Base-by-base conservation (phyloP, 192 early-diverging fungal genomes). In the Glomus cerebriforme region DNA sequence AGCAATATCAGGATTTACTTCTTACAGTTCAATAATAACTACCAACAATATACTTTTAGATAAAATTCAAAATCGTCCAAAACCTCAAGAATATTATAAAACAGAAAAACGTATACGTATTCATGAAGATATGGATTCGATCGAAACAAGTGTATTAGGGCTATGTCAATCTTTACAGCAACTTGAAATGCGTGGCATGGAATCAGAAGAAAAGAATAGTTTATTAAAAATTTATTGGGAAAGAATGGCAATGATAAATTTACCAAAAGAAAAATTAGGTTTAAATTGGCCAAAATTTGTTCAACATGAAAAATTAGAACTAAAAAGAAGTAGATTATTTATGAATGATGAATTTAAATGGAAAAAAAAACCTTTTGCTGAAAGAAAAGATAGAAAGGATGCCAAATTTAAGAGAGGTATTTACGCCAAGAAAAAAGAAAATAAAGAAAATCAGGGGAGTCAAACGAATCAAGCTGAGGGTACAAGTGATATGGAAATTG, bases 251-350 rank as follows among this genome's bases (percentile, higher is more conserved):
- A 80, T 83, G 47, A 79, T 72, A 27, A 78, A 85, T 32, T 27
- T 85, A 7, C 76, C 80, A 43, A 80, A 75, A n/a, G 24, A 34
- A 43, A 54, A 65, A 58, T 19, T 12, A 12, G 82, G 82, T 2
- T 69, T 79, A 24, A 59, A 81, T 32, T 85, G 84, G 84, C 84
- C 84, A 24, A 71, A 70, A 17, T 81, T 68, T 70, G 64, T 85
- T 13, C 63, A 83, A 35, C 84, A 85, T 75, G 73, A 80, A 62
- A 64, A 83, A 31, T 73, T 85, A 8, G 37, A 70, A 29, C 59
- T 85, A 32, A 77, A 76, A 22, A 59, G 73, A 75, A 34, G 59
- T 37, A 35, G 58, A n/a, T 24, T 60, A 2, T n/a, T 39, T 29
- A 37, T 45, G 19, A 75, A 75, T 60, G 9, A 62, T 24, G 73